Percentiles rank a stretch among this genome's conserved stretches.
phyloP scores from a whole-genome alignment of 2,329 filamentous ascomycete species.

The Calonectria crousiana region DNA sequence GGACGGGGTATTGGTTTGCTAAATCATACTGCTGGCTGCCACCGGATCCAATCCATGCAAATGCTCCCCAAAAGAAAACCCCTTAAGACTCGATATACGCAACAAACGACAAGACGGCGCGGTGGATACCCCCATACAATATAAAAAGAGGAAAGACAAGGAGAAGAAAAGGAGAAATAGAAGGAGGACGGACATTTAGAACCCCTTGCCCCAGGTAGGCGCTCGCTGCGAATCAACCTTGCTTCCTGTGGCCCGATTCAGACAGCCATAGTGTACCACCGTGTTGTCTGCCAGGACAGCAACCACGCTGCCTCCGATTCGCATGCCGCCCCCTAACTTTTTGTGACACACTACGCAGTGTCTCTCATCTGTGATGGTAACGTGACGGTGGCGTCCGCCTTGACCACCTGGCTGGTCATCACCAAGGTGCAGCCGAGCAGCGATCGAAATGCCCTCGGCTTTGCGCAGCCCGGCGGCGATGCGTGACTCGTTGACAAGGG shows the following conservation, averaged over 20 bases:
- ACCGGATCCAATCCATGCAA: slow-evolving; percentile 37
- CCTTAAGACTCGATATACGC: slow-evolving; percentile 16
- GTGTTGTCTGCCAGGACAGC: slow-evolving; percentile 87
- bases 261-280: slow-evolving; percentile 86
- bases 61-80: slow-evolving; percentile 32
- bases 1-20: slow-evolving; percentile 41
- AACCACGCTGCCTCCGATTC: slow-evolving; percentile 91
- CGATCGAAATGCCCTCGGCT: slow-evolving; percentile 82
- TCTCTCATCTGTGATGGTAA: slow-evolving; percentile 87
- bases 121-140: slow-evolving; percentile 22
- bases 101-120: slow-evolving; percentile 24
- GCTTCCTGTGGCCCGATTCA: slow-evolving; percentile 62
- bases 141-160: slow-evolving; percentile 9
- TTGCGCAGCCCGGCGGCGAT: slow-evolving; percentile 83
- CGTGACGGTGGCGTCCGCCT: slow-evolving; percentile 70
- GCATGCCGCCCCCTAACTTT: slow-evolving; percentile 84
- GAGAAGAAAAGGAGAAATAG: slow-evolving; percentile 26
- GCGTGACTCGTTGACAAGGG: slow-evolving; percentile 81
- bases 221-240: slow-evolving; percentile 49
- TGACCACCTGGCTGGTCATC: slow-evolving; percentile 68
- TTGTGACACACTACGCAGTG: slow-evolving; percentile 96
- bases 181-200: slow-evolving; percentile 41
- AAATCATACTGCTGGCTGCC: slow-evolving; percentile 37
- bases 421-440: slow-evolving; percentile 80
- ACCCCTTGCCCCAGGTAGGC: slow-evolving; percentile 53